Conservation (phyloP, 441 rosid species). For the Erodium chrysanthum region DNA sequence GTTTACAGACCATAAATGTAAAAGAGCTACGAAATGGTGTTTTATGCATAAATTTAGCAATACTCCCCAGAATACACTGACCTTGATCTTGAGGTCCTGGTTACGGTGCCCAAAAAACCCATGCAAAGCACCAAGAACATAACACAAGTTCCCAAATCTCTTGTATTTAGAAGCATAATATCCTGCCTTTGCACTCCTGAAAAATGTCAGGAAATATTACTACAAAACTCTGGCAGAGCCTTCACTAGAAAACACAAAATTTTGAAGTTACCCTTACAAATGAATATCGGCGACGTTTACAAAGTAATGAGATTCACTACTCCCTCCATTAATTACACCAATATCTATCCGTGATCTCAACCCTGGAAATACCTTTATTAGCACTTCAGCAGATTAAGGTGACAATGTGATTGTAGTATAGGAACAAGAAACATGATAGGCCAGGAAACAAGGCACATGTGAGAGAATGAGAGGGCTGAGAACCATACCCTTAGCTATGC, state of each 20-base stretch:
- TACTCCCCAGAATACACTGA: constrained; percentile 20
- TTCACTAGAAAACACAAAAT: constrained; percentile 8
- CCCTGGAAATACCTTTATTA: constrained; percentile 37
- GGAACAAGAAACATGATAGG: background rate
- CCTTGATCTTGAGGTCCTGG: constrained; percentile 73
- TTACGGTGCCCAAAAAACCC: constrained; percentile 76
- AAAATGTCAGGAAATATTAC: constrained; percentile 20
- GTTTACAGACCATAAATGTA: background rate
- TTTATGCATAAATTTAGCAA: background rate
- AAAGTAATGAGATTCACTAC: constrained; percentile 55
- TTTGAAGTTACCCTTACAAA: constrained; percentile 50
- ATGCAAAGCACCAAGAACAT: constrained; percentile 79
- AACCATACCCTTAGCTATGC: constrained; percentile 59
- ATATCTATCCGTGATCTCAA: constrained; percentile 54
- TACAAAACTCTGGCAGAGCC: constrained; percentile 18
- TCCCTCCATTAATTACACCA: constrained; percentile 53
- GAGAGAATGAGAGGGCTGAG: background rate
- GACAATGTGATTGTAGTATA: constrained; percentile 1
- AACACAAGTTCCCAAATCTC: constrained; percentile 73
- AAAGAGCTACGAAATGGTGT: background rate
- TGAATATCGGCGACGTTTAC: constrained; percentile 92
- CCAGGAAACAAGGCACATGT: background rate
- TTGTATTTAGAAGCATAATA: constrained; percentile 82
- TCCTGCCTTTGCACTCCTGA: constrained; percentile 97
- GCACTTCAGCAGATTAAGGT: constrained; percentile 12